Percentiles rank a stretch among this genome's conserved stretches.
Conservation (phyloP, 768 basidiomycete species). For the Suillus luteus region DNA sequence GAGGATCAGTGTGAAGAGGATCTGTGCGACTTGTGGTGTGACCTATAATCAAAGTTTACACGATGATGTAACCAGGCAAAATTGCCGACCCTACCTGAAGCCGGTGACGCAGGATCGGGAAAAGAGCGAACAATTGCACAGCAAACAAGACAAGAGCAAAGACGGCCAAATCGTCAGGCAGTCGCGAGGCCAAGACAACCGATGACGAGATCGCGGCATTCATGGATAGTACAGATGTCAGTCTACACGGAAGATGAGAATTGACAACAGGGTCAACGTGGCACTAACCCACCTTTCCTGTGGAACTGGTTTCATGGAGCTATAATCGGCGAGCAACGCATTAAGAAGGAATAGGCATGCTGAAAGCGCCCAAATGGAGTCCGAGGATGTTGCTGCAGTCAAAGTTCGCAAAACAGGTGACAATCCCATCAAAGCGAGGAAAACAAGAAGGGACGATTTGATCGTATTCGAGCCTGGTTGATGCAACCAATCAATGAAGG, state of each 20-base stretch:
- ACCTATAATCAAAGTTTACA: constrained; percentile 40
- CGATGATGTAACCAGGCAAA: constrained; percentile 15
- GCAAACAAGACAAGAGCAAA: constrained; percentile 88
- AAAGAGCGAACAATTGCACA: constrained; percentile 80
- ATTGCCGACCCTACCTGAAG: constrained; percentile 53
- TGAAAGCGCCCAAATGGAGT: constrained; percentile 96
- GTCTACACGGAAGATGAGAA: constrained; percentile 44
- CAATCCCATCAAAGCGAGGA: constrained; percentile 85
- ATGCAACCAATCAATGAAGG: constrained; percentile 17
- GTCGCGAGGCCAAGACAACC: constrained; percentile 89
- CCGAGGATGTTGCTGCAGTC: constrained; percentile 92
- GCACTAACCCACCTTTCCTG: constrained; percentile 57
- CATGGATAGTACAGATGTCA: constrained; percentile 83
- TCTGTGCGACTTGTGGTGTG: constrained; percentile 48
- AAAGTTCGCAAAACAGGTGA: constrained; percentile 91
- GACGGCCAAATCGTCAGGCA: constrained; percentile 80
- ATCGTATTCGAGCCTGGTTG: constrained; percentile 64
- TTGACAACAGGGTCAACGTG: constrained; percentile 23
- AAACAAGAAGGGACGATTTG: constrained; percentile 85
- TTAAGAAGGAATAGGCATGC: constrained; percentile 83
- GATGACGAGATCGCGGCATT: constrained; percentile 92
- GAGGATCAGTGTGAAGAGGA: constrained; percentile 54
- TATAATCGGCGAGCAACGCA: constrained; percentile 82
- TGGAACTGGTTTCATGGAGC: constrained; percentile 45
- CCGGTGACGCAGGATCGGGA: constrained; percentile 75